Percentiles rank a stretch among this genome's conserved stretches.
Evolutionary conservation across 345 rosid species (phyloP).

Genomic region (Pugionium cornutum): DNA sequence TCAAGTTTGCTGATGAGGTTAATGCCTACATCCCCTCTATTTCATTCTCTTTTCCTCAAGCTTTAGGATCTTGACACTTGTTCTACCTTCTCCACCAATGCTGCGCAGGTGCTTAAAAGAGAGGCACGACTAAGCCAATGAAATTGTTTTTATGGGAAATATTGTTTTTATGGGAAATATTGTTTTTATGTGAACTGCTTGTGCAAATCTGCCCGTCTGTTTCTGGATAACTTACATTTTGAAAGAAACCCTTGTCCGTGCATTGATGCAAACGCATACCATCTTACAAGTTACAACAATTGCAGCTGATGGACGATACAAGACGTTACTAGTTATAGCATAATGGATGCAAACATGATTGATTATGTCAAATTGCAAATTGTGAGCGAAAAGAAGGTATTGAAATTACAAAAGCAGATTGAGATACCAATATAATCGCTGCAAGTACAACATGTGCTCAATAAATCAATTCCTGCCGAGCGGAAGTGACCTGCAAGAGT

Average conservation of each 20-base stretch:
- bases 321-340: background rate
- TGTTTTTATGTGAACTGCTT: constrained; percentile 29
- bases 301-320: constrained; percentile 11
- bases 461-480: constrained; percentile 74
- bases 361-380: background rate
- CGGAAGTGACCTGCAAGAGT: constrained; percentile 74
- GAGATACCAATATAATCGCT: constrained; percentile 6
- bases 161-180: constrained; percentile 21
- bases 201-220: constrained; percentile 21
- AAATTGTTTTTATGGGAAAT: constrained; percentile 9
- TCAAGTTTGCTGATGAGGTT: constrained; percentile 98
- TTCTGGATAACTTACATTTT: constrained; percentile 15
- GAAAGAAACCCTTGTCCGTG: constrained; percentile 19
- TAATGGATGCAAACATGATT: background rate
- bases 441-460: background rate
- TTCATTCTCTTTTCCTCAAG: background rate
- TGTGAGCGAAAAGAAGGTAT: background rate
- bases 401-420: constrained; percentile 3
- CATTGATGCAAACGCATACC: constrained; percentile 30
- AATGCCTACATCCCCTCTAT: constrained; percentile 7
- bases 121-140: constrained; percentile 69
- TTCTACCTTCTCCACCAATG: constrained; percentile 7
- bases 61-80: background rate
- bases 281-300: background rate
- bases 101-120: constrained; percentile 65